Percentiles rank a stretch among this genome's conserved stretches.
These are phyloP conservation scores for Chaetomium sp. DNA, from an alignment of 2,329 filamentous ascomycete species.

Conservation along the genomic window DNA sequence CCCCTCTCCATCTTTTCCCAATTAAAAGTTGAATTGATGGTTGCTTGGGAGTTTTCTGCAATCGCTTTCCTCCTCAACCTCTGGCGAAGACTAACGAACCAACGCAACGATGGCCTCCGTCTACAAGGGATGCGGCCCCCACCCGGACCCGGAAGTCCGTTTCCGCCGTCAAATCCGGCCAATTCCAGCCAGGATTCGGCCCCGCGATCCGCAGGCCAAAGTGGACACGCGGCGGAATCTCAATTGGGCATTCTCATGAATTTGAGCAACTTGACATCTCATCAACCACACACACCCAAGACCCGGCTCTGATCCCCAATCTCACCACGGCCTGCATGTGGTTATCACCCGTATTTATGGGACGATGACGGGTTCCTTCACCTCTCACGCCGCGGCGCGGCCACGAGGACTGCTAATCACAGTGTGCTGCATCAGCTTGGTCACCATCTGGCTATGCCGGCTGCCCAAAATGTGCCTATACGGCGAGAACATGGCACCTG, in stretches of 20 bases:
- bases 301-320: background rate
- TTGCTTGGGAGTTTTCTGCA: too few species aligned
- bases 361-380: conserved; percentile 2
- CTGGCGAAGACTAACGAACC: too few species aligned
- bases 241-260: background rate
- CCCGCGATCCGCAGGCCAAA: background rate
- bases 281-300: background rate
- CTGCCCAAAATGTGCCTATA: conserved; percentile 23
- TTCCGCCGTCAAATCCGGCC: background rate
- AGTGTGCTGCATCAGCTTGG: conserved; percentile 21
- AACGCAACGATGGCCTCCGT: too few species aligned
- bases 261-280: background rate
- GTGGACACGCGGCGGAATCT: background rate
- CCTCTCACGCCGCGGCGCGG: conserved; percentile 10
- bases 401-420: conserved; percentile 19
- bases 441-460: conserved; percentile 23
- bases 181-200: background rate
- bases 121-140: too few species aligned
- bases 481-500: conserved; percentile 3
- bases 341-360: background rate
- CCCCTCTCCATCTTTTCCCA: too few species aligned
- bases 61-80: too few species aligned
- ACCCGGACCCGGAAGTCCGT: background rate
- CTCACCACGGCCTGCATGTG: background rate
- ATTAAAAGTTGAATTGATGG: too few species aligned